Conservation (phyloP, 1,284 basidiomycete genomes). For the Cutaneotrichosporon spelunceum region DNA sequence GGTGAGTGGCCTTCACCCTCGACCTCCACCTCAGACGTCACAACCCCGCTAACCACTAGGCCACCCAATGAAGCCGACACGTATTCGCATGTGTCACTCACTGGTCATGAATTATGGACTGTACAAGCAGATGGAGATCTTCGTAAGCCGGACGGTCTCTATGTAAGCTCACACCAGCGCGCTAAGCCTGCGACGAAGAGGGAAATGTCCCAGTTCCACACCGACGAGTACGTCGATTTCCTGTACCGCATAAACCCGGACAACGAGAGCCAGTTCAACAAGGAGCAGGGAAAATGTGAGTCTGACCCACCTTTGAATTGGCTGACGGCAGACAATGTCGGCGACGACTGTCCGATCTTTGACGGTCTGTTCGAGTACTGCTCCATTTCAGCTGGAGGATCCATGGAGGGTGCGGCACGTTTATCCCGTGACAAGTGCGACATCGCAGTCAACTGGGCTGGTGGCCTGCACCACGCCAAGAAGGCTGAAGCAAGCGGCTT, state of each 20-base stretch:
- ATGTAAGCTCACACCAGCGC: conserved; percentile 58
- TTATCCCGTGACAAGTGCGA: conserved; percentile 96
- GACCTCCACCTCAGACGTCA: conserved; percentile 34
- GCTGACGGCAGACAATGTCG: conserved; percentile 65
- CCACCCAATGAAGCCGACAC: conserved; percentile 82
- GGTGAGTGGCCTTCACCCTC: conserved; percentile 59
- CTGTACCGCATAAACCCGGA: conserved; percentile 76
- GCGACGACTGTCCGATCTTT: conserved; percentile 97
- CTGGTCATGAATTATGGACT: conserved; percentile 99
- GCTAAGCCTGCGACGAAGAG: conserved; percentile 99
- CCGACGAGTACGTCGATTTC: conserved; percentile 91
- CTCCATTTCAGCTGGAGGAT: conserved; percentile 95
- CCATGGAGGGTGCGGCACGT: conserved; percentile 98
- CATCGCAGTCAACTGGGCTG: conserved; percentile 98
- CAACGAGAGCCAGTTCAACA: conserved; percentile 81
- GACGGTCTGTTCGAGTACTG: conserved; percentile 98
- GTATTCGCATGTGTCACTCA: conserved; percentile 99
- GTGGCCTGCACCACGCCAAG: conserved; percentile 95
- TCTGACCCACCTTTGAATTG: not conserved
- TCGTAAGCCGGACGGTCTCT: conserved; percentile 59
- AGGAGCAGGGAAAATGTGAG: conserved; percentile 93
- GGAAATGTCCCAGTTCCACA: conserved; percentile 94
- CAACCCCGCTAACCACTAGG: conserved; percentile 28
- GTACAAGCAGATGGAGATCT: conserved; percentile 97
- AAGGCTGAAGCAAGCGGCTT: conserved; percentile 98